Base-by-base conservation (phyloP, 2,329 filamentous ascomycete genomes). In the Calonectria pseudoreteaudii region DNA sequence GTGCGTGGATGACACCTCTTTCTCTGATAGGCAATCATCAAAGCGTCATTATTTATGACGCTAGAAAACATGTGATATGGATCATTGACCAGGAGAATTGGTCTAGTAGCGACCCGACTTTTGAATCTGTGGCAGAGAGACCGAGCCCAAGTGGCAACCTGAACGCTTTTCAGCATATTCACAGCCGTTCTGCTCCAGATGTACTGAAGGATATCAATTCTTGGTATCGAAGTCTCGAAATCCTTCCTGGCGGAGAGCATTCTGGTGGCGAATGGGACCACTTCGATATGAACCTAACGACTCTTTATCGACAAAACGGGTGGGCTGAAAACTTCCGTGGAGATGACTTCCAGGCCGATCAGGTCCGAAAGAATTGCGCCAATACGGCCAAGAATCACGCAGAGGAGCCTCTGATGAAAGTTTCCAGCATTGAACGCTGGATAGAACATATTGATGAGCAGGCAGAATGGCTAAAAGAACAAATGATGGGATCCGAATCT, bases 31-130 rank as follows among this genome's bases (percentile, higher is more conserved):
- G 77, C 2, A 82, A 81, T 20, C 80, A 81, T 53, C 20, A 70
- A 20, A 75, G 73, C 28, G 71, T 77, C 18, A 75, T 83, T 13
- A 67, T 83, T 4, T 83, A 84, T 58, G 78, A 82, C 66, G 77
- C 81, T 4, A 74, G 70, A 20, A 66, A 53, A 36, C 78, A 83
- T 60, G 50, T 50, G 11, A 66, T 70, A 20, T 70, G 68, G 68
- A 58, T 70, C 10, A 53, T 70, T 20, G 60, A 64, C 18, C 58
- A 70, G 16, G 49, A 56, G 26, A 36, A 13, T 20, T 44, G 34
- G 65, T 36, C 18, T 1, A 67, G 23, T 34, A 31, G n/a, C 5
- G 65, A 67, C 31, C 65, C 23, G 6, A 26, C n/a, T 8, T 41
- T 67, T n/a, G 18, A 31, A 44, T 26, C 10, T 3, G 6, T n/a